Base-by-base conservation (phyloP, 2,329 filamentous ascomycete genomes). In the Colletotrichum paranaense region DNA sequence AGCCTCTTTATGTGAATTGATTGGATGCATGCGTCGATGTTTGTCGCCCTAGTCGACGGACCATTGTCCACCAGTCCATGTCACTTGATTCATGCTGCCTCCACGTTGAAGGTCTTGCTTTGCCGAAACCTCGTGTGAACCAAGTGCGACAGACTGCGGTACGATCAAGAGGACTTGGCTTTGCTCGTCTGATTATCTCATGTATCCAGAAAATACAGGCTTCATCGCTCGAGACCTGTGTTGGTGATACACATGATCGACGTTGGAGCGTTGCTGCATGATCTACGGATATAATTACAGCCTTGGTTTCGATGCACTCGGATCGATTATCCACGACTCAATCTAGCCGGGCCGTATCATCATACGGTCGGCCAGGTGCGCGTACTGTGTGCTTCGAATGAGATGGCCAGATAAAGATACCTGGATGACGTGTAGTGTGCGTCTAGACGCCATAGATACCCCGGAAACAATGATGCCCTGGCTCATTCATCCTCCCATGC, bases 401-500 rank as follows among this genome's bases (percentile, higher is more conserved):
- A 22, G 42, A 49, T 9, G 4, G 7, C 7, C 19, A 22, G 12
- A 6, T 22, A 24, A 7, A 16, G 3, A 59, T 8, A 24, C 6
- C 22, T 24, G 19, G 22, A 11, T 4, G 12, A 11, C 3, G 9
- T 38, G 16, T 4, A 49, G 38, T 28, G 4, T 30, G 38, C 16
- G 38, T 19, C 38, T 42, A 42, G 14, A 19, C 38, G n/a, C 12
- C 62, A 32, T 16, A 16, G 28, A 30, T 22, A 24, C 26, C 32
- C 46, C 38, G 2, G 30, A 38, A 42, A 16, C 30, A 14, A 58
- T 38, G 24, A 19, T 11, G 32, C 58, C 16, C 22, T 16, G 22
- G 14, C 28, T 63, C 22, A 72, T 19, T 74, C 49, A 46, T 73
- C 63, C 35, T 67, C 38, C 62, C 63, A 71, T n/a, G 46, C 30